Evolutionary conservation across 257 asterid genomes (phyloP).

Genomic region (Solanum chiquidenum): DNA sequence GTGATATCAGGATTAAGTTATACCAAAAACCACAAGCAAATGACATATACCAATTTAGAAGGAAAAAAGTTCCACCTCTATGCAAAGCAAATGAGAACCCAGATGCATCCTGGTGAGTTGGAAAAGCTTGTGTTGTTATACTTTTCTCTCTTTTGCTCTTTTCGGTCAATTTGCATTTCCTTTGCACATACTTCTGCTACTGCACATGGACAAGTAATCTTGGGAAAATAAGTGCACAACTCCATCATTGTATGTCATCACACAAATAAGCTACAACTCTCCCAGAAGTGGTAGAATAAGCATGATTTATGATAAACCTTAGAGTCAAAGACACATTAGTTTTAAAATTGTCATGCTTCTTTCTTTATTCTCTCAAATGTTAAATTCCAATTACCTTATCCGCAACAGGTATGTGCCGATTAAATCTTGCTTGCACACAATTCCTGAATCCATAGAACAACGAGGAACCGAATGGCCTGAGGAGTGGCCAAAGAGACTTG

Average conservation of each 20-base stretch:
- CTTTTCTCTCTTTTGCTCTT: neutral
- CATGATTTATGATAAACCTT: neutral
- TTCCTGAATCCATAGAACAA: constrained; percentile 80
- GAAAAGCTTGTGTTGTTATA: neutral
- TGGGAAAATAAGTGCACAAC: neutral
- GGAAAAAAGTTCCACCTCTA: constrained; percentile 70
- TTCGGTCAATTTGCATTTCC: neutral
- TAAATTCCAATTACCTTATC: neutral
- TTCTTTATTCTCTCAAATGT: neutral
- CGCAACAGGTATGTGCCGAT: constrained; percentile 52
- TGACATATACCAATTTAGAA: constrained; percentile 60
- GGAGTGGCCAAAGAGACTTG: constrained; percentile 91
- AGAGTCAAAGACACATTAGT: neutral
- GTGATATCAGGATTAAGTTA: constrained; percentile 71
- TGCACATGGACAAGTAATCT: neutral
- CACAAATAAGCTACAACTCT: neutral
- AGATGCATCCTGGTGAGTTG: constrained; percentile 83
- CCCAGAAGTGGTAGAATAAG: neutral
- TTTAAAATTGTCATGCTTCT: neutral
- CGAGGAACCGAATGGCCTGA: constrained; percentile 97
- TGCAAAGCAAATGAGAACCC: constrained; percentile 89
- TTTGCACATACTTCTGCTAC: neutral
- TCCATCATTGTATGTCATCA: neutral
- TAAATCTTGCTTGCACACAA: constrained; percentile 51
- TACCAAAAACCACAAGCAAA: constrained; percentile 86